A percentile compares a stretch with the other conserved stretches of the same genome.
These are phyloP conservation scores for Rhynchosporium graminicola DNA, from an alignment of 2,329 filamentous ascomycete species.

Conservation along the genomic window DNA sequence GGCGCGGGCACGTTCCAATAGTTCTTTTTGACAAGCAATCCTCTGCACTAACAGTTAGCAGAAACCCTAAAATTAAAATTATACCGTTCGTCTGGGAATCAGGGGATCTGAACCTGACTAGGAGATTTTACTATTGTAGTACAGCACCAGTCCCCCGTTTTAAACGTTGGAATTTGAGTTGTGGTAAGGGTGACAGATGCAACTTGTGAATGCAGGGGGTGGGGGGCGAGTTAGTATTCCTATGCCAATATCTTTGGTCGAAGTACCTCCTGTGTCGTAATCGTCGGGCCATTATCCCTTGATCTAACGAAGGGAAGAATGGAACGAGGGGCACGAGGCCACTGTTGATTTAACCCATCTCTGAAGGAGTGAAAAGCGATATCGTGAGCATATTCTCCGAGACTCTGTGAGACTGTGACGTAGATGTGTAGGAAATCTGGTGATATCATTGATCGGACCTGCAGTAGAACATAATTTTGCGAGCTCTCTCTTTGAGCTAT, in stretches of 20 bases:
- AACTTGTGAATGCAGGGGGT: too few relatives aligned
- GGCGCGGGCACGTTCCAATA: conserved; percentile 7
- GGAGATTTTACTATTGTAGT: background rate
- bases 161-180: background rate
- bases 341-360: background rate
- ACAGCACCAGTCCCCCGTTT: background rate
- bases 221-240: too few relatives aligned
- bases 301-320: background rate
- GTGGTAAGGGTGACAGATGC: too few relatives aligned
- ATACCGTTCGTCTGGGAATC: background rate
- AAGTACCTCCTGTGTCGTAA: too few relatives aligned
- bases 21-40: background rate
- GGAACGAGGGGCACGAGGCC: background rate
- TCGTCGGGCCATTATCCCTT: too few relatives aligned
- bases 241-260: too few relatives aligned
- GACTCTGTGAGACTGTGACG: conserved; percentile 8
- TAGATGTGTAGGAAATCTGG: background rate
- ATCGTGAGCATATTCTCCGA: conserved; percentile 4
- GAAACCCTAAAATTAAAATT: conserved; percentile 6
- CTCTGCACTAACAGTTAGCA: conserved; percentile 1
- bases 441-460: background rate
- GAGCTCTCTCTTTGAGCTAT: background rate
- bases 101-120: background rate
- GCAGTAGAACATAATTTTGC: background rate
- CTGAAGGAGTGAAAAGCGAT: background rate